Conservation (phyloP, 2,329 filamentous ascomycete genomes). For the Aspergillus sp. region DNA sequence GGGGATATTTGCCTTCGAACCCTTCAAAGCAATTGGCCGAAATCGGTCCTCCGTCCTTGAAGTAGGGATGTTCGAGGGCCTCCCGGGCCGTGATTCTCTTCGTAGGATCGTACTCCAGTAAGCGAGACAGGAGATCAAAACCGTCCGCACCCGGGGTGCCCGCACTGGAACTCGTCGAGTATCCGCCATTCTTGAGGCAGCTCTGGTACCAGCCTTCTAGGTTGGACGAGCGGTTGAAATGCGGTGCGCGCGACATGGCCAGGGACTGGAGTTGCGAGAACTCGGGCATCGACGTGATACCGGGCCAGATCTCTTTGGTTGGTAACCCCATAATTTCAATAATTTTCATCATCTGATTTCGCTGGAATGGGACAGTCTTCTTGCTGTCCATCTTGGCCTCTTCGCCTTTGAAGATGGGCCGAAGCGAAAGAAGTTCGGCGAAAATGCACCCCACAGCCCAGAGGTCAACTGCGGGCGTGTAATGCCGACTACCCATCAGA, state of each 20-base stretch:
- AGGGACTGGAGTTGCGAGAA: conserved; percentile 65
- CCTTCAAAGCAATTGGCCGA: conserved; percentile 88
- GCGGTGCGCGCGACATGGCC: conserved; percentile 40
- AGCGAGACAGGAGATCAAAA: conserved; percentile 72
- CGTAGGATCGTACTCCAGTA: conserved; percentile 90
- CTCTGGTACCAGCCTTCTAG: conserved; percentile 80
- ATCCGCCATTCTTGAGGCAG: conserved; percentile 61
- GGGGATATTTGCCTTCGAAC: conserved; percentile 81
- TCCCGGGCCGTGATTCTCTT: conserved; percentile 83
- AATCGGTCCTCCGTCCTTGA: conserved; percentile 66
- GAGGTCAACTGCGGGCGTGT: conserved; percentile 93
- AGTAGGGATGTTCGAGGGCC: conserved; percentile 89
- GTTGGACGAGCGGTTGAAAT: conserved; percentile 52
- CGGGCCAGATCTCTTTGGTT: conserved; percentile 82
- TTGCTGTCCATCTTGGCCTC: conserved; percentile 99
- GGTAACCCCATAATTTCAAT: conserved; percentile 94
- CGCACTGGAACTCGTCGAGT: conserved; percentile 47
- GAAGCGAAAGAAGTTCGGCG: conserved; percentile 81
- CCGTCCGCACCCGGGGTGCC: conserved; percentile 70
- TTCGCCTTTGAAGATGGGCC: conserved; percentile 97
- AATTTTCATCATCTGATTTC: conserved; percentile 99
- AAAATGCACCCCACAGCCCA: conserved; percentile 99
- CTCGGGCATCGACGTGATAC: conserved; percentile 82
- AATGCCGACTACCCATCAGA: conserved; percentile 87
- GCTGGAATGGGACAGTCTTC: conserved; percentile 94